Conservation (phyloP, 2,329 filamentous ascomycete genomes). For the Hypoxylon sp. region DNA sequence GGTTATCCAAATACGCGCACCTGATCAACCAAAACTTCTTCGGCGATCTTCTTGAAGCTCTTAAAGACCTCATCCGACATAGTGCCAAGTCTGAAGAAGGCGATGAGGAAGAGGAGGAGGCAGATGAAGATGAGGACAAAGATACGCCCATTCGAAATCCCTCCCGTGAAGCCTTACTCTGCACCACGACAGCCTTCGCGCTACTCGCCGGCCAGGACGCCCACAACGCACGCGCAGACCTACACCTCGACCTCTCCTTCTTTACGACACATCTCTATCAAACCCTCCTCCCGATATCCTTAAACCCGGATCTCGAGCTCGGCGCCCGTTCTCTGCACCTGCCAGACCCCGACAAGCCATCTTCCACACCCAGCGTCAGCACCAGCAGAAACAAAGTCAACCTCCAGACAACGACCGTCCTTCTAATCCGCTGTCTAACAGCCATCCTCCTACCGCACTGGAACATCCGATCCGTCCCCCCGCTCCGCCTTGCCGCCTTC, state of each 20-base stretch:
- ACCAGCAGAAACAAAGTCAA: slow-evolving; percentile 77
- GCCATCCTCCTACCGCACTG: slow-evolving; percentile 80
- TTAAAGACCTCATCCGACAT: slow-evolving; percentile 89
- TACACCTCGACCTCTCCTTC: slow-evolving; percentile 92
- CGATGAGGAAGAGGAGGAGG: slow-evolving; percentile 55
- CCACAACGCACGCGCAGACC: slow-evolving; percentile 79
- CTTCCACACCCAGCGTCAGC: slow-evolving; percentile 53
- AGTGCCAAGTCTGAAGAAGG: slow-evolving; percentile 66
- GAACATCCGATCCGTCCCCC: slow-evolving; percentile 78
- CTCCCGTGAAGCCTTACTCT: slow-evolving; percentile 87
- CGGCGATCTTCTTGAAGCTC: slow-evolving; percentile 89
- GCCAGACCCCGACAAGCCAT: slow-evolving; percentile 66
- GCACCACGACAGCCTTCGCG: slow-evolving; percentile 96
- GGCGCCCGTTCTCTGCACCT: slow-evolving; percentile 77
- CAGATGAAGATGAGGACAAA: slow-evolving; percentile 54
- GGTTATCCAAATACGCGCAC: slow-evolving; percentile 90
- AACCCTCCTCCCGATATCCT: slow-evolving; percentile 78
- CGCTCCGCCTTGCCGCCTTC: slow-evolving; percentile 88
- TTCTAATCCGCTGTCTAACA: slow-evolving; percentile 86
- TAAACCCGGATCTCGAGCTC: slow-evolving; percentile 87
- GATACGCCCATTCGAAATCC: slow-evolving; percentile 69
- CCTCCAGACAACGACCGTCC: slow-evolving; percentile 91
- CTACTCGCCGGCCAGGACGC: slow-evolving; percentile 93
- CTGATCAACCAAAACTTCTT: slow-evolving; percentile 99
- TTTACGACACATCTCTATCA: slow-evolving; percentile 95